phyloP scores from a whole-genome alignment of 2,329 filamentous ascomycete species.

The Rutstroemia sp. region DNA sequence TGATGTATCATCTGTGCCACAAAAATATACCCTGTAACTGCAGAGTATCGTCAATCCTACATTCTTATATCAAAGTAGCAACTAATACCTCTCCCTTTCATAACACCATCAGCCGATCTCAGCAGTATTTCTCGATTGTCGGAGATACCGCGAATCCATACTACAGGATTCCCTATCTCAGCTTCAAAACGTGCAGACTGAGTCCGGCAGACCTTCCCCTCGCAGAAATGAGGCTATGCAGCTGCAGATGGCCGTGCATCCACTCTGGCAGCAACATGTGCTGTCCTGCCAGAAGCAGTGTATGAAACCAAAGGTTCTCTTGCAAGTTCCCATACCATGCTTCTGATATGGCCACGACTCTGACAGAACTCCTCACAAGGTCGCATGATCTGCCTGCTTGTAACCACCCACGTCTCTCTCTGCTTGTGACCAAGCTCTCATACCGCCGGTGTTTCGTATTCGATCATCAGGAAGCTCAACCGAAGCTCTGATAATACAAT shows the following conservation, averaged over 20 bases:
- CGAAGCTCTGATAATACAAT: too few species aligned
- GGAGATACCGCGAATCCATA: slow-evolving; percentile 6
- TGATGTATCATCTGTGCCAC: too few species aligned
- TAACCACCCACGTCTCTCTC: too few species aligned
- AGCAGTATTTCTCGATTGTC: slow-evolving; percentile 12
- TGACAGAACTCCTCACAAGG: too few species aligned
- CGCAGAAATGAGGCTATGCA: background rate
- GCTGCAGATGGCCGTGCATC: background rate
- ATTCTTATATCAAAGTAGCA: slow-evolving; percentile 13
- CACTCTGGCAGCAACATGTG: background rate
- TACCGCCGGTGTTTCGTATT: too few species aligned
- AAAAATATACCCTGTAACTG: too few species aligned
- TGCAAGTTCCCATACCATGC: background rate
- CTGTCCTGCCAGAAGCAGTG: background rate
- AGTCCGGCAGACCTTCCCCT: background rate
- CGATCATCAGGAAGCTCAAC: too few species aligned
- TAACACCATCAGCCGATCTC: slow-evolving; percentile 15
- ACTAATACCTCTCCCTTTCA: slow-evolving; percentile 13
- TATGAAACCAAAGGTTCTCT: background rate
- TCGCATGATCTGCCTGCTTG: too few species aligned
- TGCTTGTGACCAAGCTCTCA: too few species aligned
- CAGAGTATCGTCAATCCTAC: slow-evolving; percentile 13
- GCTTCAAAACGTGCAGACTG: background rate
- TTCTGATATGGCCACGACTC: too few species aligned
- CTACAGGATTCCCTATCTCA: background rate